These are phyloP conservation scores for Zymoseptoria pseudotritici DNA, from an alignment of 2,329 filamentous ascomycete genomes.

Conservation along the genomic window DNA sequence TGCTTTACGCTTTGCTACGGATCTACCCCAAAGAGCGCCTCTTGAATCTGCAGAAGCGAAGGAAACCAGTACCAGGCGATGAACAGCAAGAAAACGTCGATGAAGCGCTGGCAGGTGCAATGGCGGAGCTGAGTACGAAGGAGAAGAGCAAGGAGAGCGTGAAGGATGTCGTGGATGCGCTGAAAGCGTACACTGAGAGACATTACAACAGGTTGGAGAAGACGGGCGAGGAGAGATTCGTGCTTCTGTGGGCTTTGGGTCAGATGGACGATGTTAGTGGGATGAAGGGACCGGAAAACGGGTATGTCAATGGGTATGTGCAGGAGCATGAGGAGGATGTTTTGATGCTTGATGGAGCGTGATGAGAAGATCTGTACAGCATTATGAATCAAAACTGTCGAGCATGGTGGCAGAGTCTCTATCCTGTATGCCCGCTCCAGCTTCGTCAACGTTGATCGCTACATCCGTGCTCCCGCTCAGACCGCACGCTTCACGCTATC, in stretches of 20 bases:
- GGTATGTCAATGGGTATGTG: constrained; percentile 7
- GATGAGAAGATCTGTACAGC: neutral
- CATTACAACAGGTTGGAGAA: constrained; percentile 89
- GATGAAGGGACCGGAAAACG: constrained; percentile 10
- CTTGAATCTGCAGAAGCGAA: constrained; percentile 39
- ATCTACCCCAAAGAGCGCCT: constrained; percentile 75
- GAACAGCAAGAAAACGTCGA: constrained; percentile 19
- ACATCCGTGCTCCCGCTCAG: no score
- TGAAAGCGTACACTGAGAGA: constrained; percentile 83
- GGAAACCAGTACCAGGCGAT: constrained; percentile 16
- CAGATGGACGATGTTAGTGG: constrained; percentile 72
- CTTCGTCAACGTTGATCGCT: neutral
- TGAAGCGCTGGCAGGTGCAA: constrained; percentile 23
- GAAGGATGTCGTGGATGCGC: constrained; percentile 77
- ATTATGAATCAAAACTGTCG: neutral
- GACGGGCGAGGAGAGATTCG: constrained; percentile 84
- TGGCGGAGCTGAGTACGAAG: constrained; percentile 27
- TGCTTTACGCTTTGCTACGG: constrained; percentile 71
- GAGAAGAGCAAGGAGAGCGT: constrained; percentile 54
- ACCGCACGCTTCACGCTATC: no score
- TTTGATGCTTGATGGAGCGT: constrained; percentile 14
- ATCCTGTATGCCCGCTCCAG: neutral
- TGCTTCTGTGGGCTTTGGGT: constrained; percentile 85
- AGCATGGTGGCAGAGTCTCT: neutral
- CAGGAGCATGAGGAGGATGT: constrained; percentile 10